Conservation (phyloP, 345 rosid genomes). For the Populus ilicifolia region DNA sequence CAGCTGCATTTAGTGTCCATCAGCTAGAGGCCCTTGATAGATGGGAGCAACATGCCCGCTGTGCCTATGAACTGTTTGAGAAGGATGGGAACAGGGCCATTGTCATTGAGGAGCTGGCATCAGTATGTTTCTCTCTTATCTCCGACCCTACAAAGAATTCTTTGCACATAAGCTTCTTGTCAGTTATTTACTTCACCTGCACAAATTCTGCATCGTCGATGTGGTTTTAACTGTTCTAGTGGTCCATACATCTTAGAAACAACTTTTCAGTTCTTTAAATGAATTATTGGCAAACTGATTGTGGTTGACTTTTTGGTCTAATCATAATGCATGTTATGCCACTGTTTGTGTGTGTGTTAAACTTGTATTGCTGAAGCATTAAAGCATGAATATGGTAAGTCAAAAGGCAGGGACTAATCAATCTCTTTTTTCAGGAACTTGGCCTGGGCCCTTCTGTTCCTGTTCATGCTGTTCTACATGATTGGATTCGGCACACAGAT, state of each 20-base stretch:
- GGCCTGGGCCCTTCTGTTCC: slow-evolving; percentile 71
- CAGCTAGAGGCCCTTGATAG: slow-evolving; percentile 81
- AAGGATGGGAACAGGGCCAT: slow-evolving; percentile 94
- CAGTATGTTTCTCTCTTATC: slow-evolving; percentile 44
- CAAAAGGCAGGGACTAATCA: background rate
- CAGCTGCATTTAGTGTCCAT: slow-evolving; percentile 87
- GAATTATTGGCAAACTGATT: no score
- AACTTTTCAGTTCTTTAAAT: no score
- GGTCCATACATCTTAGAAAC: background rate
- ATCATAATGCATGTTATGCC: background rate
- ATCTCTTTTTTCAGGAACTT: slow-evolving; percentile 60
- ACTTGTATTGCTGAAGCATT: background rate
- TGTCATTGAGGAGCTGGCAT: slow-evolving; percentile 87
- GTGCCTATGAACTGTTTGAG: slow-evolving; percentile 92
- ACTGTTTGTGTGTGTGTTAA: background rate
- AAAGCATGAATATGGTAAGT: background rate
- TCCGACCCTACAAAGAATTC: background rate
- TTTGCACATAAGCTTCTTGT: background rate
- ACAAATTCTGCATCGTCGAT: background rate
- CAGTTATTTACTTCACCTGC: background rate
- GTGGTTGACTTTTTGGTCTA: background rate
- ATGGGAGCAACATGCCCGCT: slow-evolving; percentile 92
- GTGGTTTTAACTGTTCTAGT: background rate
- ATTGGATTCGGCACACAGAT: slow-evolving; percentile 34
- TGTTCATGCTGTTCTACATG: slow-evolving; percentile 34